Base-by-base conservation (phyloP, 192 early-diverging fungal genomes). In the Coemansia sp. region DNA sequence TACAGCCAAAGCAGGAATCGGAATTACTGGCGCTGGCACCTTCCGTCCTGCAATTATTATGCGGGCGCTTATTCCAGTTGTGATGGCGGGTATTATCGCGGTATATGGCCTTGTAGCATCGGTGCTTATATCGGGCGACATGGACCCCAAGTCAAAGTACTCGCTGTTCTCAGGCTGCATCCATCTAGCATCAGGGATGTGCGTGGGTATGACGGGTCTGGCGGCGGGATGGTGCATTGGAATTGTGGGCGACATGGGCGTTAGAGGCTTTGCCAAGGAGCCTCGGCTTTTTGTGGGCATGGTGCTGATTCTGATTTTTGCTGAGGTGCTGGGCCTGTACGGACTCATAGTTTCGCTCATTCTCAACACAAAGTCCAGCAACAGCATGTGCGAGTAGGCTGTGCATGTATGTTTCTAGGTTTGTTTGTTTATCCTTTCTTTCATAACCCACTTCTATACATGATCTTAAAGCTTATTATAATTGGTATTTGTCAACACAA, bases 41-140 rank as follows among this genome's bases (percentile, higher is more conserved):
- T 92, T 99, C 80, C 86, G 90, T 42, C 97, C 97, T 70, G 89
- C 95, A 32, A 86, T 98, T 23, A 89, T 92, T 66, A 90, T 92
- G 91, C 90, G 91, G 73, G 88, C 87, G 22, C 84, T 96, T 55
- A 90, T 99, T 61, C 97, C 97, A 10, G 95, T 98, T 25, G 93
- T 99, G 75, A 99, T 99, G 97, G 91, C 94, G 63, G 96, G 95
- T 88, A 99, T 99, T 75, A 89, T 99, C 82, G 95, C 91, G 30
- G 94, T 99, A 54, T 99, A 99, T 86, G 97, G 97, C 57, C 87
- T 99, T 21, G 95, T 99, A 8, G 93, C 98, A 31, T 86, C 94
- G 52, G 97, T 99, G 59, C 82, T 99, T 67, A 89, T 98, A 68
- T 85, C 85, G 46, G 90, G 92, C 67, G 84, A 86, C 66, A 77